phyloP scores from a whole-genome alignment of 2,329 filamentous ascomycete species.

The Exophiala phaeomuriformis region DNA sequence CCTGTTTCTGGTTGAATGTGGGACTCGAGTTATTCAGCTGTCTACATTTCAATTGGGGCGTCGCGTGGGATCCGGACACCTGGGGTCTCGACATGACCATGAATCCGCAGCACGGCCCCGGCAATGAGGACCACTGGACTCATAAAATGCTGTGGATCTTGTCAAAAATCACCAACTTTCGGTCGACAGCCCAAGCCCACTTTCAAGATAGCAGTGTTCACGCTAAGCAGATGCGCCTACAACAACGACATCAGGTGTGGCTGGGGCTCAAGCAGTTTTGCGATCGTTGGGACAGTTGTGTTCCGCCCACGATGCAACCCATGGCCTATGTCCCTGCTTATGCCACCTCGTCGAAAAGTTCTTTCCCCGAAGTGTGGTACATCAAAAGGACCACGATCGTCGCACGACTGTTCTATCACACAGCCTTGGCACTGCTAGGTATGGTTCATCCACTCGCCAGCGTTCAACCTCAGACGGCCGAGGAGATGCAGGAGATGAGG shows the following conservation, averaged over 20 bases:
- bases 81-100: constrained; percentile 83
- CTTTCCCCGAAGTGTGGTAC: constrained; percentile 85
- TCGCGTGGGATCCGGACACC: constrained; percentile 81
- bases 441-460: constrained; percentile 62
- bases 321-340: constrained; percentile 67
- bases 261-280: constrained; percentile 69
- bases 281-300: constrained; percentile 70
- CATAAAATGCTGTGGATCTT: constrained; percentile 83
- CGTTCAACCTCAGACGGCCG: constrained; percentile 49
- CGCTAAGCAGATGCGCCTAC: constrained; percentile 53
- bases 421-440: constrained; percentile 69
- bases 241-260: constrained; percentile 68
- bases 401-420: constrained; percentile 82
- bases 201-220: constrained; percentile 53
- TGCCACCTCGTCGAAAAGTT: constrained; percentile 60
- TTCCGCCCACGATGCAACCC: constrained; percentile 80
- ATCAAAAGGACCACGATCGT: constrained; percentile 75
- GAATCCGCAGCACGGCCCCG: constrained; percentile 44
- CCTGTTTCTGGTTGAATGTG: constrained; percentile 92
- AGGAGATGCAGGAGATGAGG: constrained; percentile 64
- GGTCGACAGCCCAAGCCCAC: constrained; percentile 56
- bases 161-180: constrained; percentile 79
- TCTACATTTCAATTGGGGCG: constrained; percentile 76
- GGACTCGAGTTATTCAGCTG: constrained; percentile 86
- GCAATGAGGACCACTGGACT: constrained; percentile 76